Percentiles rank a stretch among this genome's conserved stretches.
These are phyloP conservation scores for Trametes cubensis DNA, from an alignment of 768 basidiomycete species.

Conservation along the genomic window DNA sequence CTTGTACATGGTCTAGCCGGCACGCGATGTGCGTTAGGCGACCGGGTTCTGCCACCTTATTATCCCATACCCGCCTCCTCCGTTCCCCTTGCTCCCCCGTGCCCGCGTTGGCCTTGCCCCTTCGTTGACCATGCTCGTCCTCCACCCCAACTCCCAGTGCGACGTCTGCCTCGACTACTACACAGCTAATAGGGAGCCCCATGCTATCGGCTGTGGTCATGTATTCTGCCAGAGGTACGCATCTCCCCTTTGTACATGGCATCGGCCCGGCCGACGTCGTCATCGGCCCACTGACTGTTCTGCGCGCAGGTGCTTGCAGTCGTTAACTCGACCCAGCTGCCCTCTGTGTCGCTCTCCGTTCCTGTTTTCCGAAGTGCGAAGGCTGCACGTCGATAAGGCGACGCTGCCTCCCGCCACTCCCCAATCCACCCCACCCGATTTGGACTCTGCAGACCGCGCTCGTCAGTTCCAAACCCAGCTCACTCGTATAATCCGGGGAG, in stretches of 20 bases:
- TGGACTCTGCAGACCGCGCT: constrained; percentile 40
- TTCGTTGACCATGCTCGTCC: constrained; percentile 61
- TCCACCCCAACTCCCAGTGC: constrained; percentile 67
- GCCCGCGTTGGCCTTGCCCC: constrained; percentile 29
- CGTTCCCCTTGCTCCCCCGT: constrained; percentile 22
- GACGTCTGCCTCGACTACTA: constrained; percentile 77
- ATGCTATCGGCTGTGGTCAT: constrained; percentile 72
- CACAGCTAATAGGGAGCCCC: constrained; percentile 55
- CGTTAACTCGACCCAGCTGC: constrained; percentile 52
- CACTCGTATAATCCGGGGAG: constrained; percentile 54
- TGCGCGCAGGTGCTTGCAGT: constrained; percentile 53
- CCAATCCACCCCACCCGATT: constrained; percentile 5
- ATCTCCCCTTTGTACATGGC: constrained; percentile 9
- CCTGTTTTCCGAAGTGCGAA: constrained; percentile 47
- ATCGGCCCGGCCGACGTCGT: constrained; percentile 10
- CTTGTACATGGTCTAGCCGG: constrained; percentile 30
- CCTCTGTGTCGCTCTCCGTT: constrained; percentile 67
- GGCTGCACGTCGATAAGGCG: constrained; percentile 64
- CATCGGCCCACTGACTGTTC: neutral
- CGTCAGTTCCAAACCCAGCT: constrained; percentile 58
- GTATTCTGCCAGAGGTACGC: constrained; percentile 51
- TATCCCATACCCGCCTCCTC: constrained; percentile 19
- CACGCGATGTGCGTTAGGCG: constrained; percentile 36
- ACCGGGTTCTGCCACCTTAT: constrained; percentile 30
- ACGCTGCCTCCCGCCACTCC: constrained; percentile 25